Evolutionary conservation across 2,329 filamentous ascomycete genomes (phyloP).

Genomic region (Botrytis porri): DNA sequence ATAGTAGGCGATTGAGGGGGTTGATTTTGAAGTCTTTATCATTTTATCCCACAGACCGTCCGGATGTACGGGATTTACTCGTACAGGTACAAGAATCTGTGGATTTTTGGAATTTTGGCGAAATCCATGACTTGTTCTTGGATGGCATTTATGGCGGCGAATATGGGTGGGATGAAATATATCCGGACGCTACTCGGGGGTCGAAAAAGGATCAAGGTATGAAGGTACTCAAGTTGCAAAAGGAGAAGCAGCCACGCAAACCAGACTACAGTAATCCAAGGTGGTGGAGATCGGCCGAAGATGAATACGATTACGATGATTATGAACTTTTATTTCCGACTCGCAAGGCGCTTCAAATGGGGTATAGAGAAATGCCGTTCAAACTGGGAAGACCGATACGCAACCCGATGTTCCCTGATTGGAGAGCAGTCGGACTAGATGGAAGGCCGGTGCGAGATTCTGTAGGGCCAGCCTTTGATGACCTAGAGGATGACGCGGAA

Average conservation of each 20-base stretch:
- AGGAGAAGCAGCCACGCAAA: no score
- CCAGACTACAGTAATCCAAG: neutral
- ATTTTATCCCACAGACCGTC: neutral
- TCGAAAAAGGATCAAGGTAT: neutral
- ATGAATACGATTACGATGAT: neutral
- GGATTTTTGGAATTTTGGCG: slow-evolving; percentile 9
- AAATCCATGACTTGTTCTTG: neutral
- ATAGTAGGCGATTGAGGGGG: neutral
- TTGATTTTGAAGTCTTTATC: neutral
- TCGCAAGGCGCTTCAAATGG: neutral
- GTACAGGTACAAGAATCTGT: neutral
- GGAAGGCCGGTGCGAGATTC: neutral
- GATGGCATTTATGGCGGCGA: no score
- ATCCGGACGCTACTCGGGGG: neutral
- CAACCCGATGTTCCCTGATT: neutral
- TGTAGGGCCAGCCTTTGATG: neutral
- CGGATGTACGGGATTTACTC: neutral
- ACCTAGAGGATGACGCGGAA: neutral
- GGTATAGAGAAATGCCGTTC: neutral
- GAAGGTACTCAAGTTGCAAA: neutral
- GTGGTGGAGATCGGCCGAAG: neutral
- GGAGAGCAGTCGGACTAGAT: neutral
- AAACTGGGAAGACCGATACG: neutral
- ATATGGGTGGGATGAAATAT: neutral
- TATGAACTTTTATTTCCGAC: neutral